Conservation (phyloP, 768 basidiomycete genomes). For the Austroboletus eburneus region DNA sequence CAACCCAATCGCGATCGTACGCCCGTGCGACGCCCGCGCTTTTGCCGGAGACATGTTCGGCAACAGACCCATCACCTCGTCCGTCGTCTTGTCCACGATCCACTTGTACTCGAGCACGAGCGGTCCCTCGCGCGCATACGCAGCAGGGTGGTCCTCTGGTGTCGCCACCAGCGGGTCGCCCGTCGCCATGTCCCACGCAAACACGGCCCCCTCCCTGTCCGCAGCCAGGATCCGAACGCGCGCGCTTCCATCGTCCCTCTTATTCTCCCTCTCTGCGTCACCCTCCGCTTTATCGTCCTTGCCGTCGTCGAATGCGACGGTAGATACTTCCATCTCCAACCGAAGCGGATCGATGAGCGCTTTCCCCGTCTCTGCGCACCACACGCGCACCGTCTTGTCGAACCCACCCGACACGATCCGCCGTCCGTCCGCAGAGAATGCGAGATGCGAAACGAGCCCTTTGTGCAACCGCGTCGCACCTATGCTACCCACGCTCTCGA, state of each 20-base stretch:
- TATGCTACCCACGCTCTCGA: slow-evolving; percentile 27
- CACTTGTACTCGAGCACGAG: slow-evolving; percentile 21
- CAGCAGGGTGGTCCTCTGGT: slow-evolving; percentile 16
- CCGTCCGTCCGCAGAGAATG: slow-evolving; percentile 28
- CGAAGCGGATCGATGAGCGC: slow-evolving; percentile 18
- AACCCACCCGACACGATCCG: slow-evolving; percentile 28
- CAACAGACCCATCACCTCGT: slow-evolving; percentile 15
- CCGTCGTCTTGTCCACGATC: slow-evolving; percentile 21
- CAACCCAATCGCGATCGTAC: slow-evolving; percentile 24
- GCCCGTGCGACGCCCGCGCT: slow-evolving; percentile 18
- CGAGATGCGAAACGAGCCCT: slow-evolving; percentile 21
- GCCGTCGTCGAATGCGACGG: slow-evolving; percentile 22
- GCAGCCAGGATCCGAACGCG: slow-evolving; percentile 19
- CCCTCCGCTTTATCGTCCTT: no score
- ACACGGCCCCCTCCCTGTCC: slow-evolving; percentile 21
- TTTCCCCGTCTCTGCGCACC: slow-evolving; percentile 23
- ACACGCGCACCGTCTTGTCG: slow-evolving; percentile 28
- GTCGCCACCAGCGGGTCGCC: slow-evolving; percentile 15
- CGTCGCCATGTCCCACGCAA: slow-evolving; percentile 26
- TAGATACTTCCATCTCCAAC: slow-evolving; percentile 15
- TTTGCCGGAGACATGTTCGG: slow-evolving; percentile 29
- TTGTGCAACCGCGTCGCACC: slow-evolving; percentile 23
- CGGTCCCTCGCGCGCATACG: slow-evolving; percentile 3
- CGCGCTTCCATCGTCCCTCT: background rate
- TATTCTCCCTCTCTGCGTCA: background rate